A percentile compares a stretch with the other conserved stretches of the same genome.
These are phyloP conservation scores for Fonsecaea erecta DNA, from an alignment of 2,329 filamentous ascomycete genomes.

Conservation along the genomic window DNA sequence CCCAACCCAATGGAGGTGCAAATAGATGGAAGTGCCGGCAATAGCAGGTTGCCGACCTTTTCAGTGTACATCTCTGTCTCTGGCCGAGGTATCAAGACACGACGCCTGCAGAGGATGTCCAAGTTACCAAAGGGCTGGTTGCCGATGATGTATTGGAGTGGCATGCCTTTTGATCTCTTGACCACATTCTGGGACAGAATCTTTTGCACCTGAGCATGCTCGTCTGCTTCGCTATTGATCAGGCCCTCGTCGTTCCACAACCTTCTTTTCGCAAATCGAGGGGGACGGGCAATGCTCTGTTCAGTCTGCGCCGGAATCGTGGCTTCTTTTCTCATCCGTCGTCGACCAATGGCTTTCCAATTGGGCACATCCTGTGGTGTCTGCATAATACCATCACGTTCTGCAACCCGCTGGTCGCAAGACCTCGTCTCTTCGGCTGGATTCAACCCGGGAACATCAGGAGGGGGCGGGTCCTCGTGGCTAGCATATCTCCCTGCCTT, in stretches of 20 bases:
- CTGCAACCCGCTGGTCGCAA: too few species aligned
- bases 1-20: background rate
- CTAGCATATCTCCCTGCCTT: slow-evolving; percentile 29
- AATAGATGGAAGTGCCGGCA: background rate
- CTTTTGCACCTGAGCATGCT: slow-evolving; percentile 1
- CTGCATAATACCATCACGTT: background rate
- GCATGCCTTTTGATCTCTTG: slow-evolving; percentile 65
- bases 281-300: background rate
- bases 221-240: background rate
- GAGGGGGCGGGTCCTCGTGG: background rate
- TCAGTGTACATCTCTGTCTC: slow-evolving; percentile 40
- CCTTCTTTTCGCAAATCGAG: background rate
- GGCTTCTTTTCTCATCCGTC: background rate
- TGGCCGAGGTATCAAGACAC: slow-evolving; percentile 83
- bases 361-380: background rate
- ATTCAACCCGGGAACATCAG: background rate
- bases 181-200: slow-evolving; percentile 42
- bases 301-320: background rate
- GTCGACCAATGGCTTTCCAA: background rate
- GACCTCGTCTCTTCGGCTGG: background rate
- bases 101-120: slow-evolving; percentile 74
- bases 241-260: background rate
- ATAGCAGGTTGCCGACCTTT: slow-evolving; percentile 18
- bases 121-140: slow-evolving; percentile 85
- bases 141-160: slow-evolving; percentile 87